Base-by-base conservation (phyloP, 2,329 filamentous ascomycete species). In the Arthrobotrys sinensis region DNA sequence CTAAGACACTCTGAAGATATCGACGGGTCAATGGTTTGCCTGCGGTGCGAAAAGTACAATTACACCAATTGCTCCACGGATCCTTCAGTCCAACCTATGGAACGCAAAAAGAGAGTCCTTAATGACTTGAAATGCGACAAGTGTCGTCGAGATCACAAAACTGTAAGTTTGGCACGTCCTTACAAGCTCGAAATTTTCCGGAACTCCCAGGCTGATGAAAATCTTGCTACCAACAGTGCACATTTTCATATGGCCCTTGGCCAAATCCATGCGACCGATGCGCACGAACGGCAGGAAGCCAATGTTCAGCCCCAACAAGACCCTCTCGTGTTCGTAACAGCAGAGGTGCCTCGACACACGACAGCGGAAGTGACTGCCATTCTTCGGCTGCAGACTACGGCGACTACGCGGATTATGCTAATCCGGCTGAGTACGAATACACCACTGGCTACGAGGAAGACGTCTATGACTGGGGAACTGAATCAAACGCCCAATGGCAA, bases 241-340 rank as follows among this genome's bases (percentile, higher is more conserved):
- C 73, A 55, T 77, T 77, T 16, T 66, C 73, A 16, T 77, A 77
- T 14, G 73, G 73, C 3, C 73, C 73, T 19, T 77, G 73, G 73
- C 73, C 73, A 24, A 77, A 63, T 14, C 66, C 73, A 40, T 77
- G 73, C 73, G 73, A 77, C 73, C 73, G 73, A 43, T 77, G 73
- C 60, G 66, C 66, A 50, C 66, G 73, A 62, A 77, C 73, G 38
- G 55, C 73, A n/a, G 69, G 69, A 12, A 77, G 73, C 43, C 73
- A 77, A 34, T 77, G 73, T 43, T 77, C 73, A 16, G 19, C 73
- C 40, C 73, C 73, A 10, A 77, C 73, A 45, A 69, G 73, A 45
- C 73, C 73, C 14, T 62, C 73, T 36, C 65, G 73, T 34, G 46
- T 57, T n/a, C 73, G 73, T 19, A 77, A 77, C 62, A 77, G 73